phyloP scores from a whole-genome alignment of 352 stramenopile species.

The Phytophthora melonis region DNA sequence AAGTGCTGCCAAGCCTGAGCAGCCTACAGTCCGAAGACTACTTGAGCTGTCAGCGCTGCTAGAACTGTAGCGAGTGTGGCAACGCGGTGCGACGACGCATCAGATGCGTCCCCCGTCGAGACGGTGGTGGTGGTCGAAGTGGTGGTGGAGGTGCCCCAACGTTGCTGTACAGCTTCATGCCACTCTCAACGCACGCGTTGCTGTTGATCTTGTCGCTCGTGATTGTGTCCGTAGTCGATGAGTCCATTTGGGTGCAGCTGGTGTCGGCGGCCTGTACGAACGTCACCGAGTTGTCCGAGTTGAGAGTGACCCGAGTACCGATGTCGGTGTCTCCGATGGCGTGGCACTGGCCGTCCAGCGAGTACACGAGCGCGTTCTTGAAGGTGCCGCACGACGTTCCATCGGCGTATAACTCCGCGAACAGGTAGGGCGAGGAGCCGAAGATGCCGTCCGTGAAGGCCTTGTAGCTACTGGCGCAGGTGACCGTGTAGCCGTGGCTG shows the following conservation, averaged over 20 bases:
- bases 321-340: neutral
- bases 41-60: neutral
- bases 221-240: neutral
- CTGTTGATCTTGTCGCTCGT: constrained; percentile 13
- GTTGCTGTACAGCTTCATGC: constrained; percentile 12
- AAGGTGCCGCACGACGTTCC: constrained; percentile 2
- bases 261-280: neutral
- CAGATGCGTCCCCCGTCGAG: neutral
- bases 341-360: neutral
- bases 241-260: neutral
- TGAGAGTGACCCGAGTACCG: neutral
- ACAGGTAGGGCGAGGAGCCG: neutral
- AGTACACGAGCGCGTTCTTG: constrained; percentile 1
- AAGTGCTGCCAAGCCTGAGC: neutral
- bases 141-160: neutral
- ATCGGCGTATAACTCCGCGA: neutral
- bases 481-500: constrained; percentile 1
- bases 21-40: neutral
- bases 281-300: constrained; percentile 2
- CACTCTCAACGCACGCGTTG: neutral
- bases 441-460: constrained; percentile 7
- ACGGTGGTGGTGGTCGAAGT: neutral
- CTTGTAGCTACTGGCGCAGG: constrained; percentile 3
- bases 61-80: neutral
- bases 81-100: neutral